Conservation (phyloP, 2,329 filamentous ascomycete genomes). For the Phaeosphaeria sp. region DNA sequence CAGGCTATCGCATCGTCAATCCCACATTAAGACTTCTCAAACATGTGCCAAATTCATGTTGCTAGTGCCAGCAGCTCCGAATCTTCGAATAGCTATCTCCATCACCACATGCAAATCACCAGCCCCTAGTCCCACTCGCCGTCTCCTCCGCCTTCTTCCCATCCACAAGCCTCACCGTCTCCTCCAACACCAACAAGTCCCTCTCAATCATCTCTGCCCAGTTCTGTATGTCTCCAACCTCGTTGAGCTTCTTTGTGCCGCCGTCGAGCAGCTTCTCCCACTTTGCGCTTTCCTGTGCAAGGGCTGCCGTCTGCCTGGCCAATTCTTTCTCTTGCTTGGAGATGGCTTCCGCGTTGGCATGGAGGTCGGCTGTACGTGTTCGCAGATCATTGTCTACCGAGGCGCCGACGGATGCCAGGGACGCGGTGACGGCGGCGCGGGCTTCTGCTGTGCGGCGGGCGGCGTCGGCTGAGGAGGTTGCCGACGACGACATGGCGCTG, state of each 20-base stretch:
- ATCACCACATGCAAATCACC: constrained; percentile 8
- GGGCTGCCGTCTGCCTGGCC: constrained; percentile 62
- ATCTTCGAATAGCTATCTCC: neutral
- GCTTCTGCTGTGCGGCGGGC: constrained; percentile 54
- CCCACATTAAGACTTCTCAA: too few relatives aligned
- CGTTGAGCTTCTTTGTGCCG: constrained; percentile 72
- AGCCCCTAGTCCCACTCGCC: constrained; percentile 41
- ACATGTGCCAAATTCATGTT: too few relatives aligned
- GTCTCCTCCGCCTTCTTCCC: constrained; percentile 27
- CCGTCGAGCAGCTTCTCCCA: constrained; percentile 69
- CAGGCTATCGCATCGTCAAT: too few relatives aligned
- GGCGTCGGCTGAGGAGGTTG: constrained; percentile 34
- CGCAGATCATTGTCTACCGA: constrained; percentile 73
- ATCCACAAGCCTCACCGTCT: constrained; percentile 49
- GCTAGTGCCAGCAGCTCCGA: neutral
- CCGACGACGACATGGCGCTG: constrained; percentile 18
- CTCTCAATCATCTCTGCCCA: constrained; percentile 80
- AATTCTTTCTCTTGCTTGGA: constrained; percentile 72
- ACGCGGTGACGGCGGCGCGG: constrained; percentile 58
- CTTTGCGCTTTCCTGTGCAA: constrained; percentile 70
- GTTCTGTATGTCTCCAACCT: constrained; percentile 83
- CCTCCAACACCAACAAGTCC: constrained; percentile 50
- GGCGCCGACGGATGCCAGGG: constrained; percentile 66
- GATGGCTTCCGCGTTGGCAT: constrained; percentile 71
- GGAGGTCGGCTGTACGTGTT: constrained; percentile 71